Evolutionary conservation across 352 stramenopile species (phyloP).

Genomic region (Pythium scleroteichum): DNA sequence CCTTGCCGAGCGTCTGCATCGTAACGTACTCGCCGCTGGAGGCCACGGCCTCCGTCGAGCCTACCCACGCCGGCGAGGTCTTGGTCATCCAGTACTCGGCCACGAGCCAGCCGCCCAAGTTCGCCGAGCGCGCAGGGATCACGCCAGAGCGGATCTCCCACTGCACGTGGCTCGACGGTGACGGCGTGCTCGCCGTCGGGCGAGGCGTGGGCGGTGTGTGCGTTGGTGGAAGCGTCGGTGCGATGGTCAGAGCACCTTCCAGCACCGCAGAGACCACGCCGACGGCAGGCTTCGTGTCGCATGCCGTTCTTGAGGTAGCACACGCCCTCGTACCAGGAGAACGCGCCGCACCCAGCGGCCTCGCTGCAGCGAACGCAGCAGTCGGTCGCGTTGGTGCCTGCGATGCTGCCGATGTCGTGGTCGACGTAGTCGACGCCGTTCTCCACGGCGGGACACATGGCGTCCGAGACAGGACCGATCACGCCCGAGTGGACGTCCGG

Average conservation of each 20-base stretch:
- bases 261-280: background rate
- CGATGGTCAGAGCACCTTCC: background rate
- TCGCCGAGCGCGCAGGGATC: slow-evolving; percentile 41
- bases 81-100: slow-evolving; percentile 55
- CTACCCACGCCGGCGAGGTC: slow-evolving; percentile 58
- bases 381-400: background rate
- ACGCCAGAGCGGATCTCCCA: slow-evolving; percentile 27
- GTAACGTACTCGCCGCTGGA: background rate
- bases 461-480: background rate
- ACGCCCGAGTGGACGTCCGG: slow-evolving; percentile 25
- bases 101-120: slow-evolving; percentile 48
- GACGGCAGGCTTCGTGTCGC: background rate
- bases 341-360: slow-evolving; percentile 3
- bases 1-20: slow-evolving; percentile 27
- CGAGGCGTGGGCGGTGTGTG: background rate
- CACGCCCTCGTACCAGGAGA: slow-evolving; percentile 32
- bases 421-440: slow-evolving; percentile 24
- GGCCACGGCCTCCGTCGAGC: slow-evolving; percentile 7
- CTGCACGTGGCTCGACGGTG: slow-evolving; percentile 20
- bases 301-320: slow-evolving; percentile 52
- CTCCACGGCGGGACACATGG: background rate
- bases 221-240: background rate
- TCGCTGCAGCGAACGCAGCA: slow-evolving; percentile 13
- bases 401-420: slow-evolving; percentile 23
- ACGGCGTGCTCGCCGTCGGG: background rate